Base-by-base conservation (phyloP, 345 rosid genomes). In the Clausena lansium region DNA sequence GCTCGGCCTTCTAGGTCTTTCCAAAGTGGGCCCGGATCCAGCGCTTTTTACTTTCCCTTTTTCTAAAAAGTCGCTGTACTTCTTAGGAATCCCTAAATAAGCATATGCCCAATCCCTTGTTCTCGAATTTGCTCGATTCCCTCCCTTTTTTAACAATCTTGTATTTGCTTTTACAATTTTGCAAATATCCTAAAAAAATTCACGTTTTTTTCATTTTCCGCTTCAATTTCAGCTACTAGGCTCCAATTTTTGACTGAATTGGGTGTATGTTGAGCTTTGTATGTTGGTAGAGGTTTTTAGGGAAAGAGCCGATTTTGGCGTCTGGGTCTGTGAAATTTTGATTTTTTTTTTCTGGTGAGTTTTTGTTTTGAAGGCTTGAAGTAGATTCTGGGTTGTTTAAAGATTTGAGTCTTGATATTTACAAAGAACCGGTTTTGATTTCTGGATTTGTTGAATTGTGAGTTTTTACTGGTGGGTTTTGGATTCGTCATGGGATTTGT, bases 11-110 rank as follows among this genome's bases (percentile, higher is more conserved):
- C 82, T 64, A 24, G 71, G 64, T 60, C 58, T 67, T 80, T 84
- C 83, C 66, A 66, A 60, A 35, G 24, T 59, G 87, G 81, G 55
- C 80, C 87, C 82, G 72, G 19, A 45, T 33, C 70, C 10, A 61
- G 80, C 82, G 20, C 87, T 74, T 84, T 86, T 63, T 24, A 17
- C 24, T 69, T 52, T 38, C 30, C 63, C 60, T 67, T 85, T 14
- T 64, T 60, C 64, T 36, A 62, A 41, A 41, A 22, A 24, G 45
- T 10, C 77, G 45, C 32, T 7, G n/a, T 6, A 33, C 38, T 55
- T 33, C 70, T 50, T 30, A 2, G 71, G 71, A 82, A 71, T 58
- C 65, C 79, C 82, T 78, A 75, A 58, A 14, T 2, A 4, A n/a
- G 30, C 19, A 3, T 25, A 15, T 75, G 14, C 50, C 35, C 19